A percentile compares a stretch with the other conserved stretches of the same genome.
These are phyloP conservation scores for Arthromyces matolae DNA, from an alignment of 768 basidiomycete genomes.

Conservation along the genomic window DNA sequence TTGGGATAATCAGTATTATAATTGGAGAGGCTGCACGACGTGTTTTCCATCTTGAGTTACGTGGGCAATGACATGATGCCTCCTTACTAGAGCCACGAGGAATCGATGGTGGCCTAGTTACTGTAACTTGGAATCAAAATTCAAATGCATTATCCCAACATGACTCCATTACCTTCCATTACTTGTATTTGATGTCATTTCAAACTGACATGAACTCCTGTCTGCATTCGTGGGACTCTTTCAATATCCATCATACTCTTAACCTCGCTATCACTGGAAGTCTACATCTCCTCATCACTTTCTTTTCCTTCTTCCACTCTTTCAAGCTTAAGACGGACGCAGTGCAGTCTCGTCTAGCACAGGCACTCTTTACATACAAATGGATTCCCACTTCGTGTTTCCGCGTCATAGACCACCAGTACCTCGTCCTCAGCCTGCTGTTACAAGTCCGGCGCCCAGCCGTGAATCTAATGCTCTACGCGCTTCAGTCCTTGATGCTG, in stretches of 20 bases:
- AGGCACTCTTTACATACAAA: slow-evolving; percentile 11
- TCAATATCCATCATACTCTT: slow-evolving; percentile 4
- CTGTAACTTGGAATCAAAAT: too few relatives aligned
- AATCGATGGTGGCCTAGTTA: too few relatives aligned
- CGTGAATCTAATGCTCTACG: slow-evolving; percentile 60
- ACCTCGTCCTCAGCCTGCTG: slow-evolving; percentile 18
- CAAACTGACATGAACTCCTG: too few relatives aligned
- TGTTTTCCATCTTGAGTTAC: background rate
- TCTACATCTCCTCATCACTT: slow-evolving; percentile 3
- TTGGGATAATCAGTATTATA: too few relatives aligned
- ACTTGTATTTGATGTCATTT: too few relatives aligned
- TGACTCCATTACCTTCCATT: too few relatives aligned
- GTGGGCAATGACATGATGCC: too few relatives aligned
- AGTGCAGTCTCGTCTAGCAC: slow-evolving; percentile 8
- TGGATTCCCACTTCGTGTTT: slow-evolving; percentile 33
- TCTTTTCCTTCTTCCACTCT: slow-evolving; percentile 8
- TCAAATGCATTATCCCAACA: too few relatives aligned
- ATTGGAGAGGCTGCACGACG: background rate
- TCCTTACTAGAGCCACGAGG: too few relatives aligned
- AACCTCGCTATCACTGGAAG: background rate
- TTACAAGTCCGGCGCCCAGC: slow-evolving; percentile 16
- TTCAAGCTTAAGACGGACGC: slow-evolving; percentile 7
- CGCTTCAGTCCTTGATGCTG: slow-evolving; percentile 72
- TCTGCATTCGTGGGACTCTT: too few relatives aligned
- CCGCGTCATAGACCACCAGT: slow-evolving; percentile 23